phyloP scores from a whole-genome alignment of 805 yeast genomes.

The Hanseniaspora occidentalis region DNA sequence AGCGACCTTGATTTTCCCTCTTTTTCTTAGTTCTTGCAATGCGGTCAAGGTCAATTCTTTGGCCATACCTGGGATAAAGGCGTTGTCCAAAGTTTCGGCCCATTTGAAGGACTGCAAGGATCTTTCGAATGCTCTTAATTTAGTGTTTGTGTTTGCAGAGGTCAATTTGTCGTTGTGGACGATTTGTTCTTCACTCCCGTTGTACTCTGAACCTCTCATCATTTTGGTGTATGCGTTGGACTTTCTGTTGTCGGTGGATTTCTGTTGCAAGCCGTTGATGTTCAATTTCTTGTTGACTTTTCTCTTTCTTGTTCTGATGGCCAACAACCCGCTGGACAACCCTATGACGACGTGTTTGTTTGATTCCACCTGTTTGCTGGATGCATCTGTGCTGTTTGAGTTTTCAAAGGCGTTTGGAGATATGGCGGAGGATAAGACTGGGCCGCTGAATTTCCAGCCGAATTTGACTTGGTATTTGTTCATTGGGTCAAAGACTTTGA shows the following conservation, averaged over 20 bases:
- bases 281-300: conserved; percentile 37
- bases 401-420: conserved; percentile 39
- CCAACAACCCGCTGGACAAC: conserved; percentile 73
- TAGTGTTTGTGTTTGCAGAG: conserved; percentile 25
- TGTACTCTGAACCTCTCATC: conserved; percentile 84
- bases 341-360: conserved; percentile 85
- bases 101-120: conserved; percentile 81
- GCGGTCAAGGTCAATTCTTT: conserved; percentile 74
- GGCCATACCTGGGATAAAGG: conserved; percentile 66
- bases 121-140: conserved; percentile 70
- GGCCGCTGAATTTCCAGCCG: conserved; percentile 96
- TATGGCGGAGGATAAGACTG: conserved; percentile 79
- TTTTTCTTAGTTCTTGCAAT: conserved; percentile 69
- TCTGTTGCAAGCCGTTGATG: neutral
- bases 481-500: conserved; percentile 77
- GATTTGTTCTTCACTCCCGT: conserved; percentile 77
- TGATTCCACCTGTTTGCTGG: conserved; percentile 13
- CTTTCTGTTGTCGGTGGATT: conserved; percentile 8
- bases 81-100: conserved; percentile 85
- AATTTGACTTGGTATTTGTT: conserved; percentile 80
- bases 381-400: conserved; percentile 1
- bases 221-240: conserved; percentile 62
- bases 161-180: conserved; percentile 47
- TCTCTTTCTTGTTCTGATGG: conserved; percentile 74
- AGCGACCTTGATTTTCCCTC: conserved; percentile 82